Evolutionary conservation across 2,329 filamentous ascomycete species (phyloP), one percentile per base, ranked within the genome.

Genomic region (Aspergillus tamarii): DNA sequence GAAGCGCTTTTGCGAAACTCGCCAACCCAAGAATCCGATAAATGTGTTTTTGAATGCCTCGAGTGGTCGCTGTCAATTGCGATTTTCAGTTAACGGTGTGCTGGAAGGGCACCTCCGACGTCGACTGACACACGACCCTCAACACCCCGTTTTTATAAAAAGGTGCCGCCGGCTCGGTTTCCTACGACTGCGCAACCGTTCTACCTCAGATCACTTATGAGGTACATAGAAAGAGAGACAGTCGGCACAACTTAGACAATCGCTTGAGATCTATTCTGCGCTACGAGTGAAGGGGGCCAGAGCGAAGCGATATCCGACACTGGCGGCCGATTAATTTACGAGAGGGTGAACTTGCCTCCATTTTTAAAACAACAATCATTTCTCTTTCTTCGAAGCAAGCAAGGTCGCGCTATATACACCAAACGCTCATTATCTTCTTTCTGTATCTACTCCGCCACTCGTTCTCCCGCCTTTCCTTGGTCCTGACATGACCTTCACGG

Each of bases 401-500:
- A n/a, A 32, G 28, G 28, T 34, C 19, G 48, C 48, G 43, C 39
- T 57, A 30, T 12, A 36, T 45, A 19, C 16, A 53, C 9, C 21
- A 2, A n/a, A 34, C 26, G 7, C n/a, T 14, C 36, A 46, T 9
- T 39, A n/a, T 14, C n/a, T 34, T 48, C 1, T 30, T 39, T 28
- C 34, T 34, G 10, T 26, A 23, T 39, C 39, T 41, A 59, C 36
- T 14, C 23, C 23, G 21, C 52, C n/a, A 28, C 19, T 19, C 14
- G 26, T 36, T 50, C 39, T 36, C 60, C 36, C 66, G 53, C 58
- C 12, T 53, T 57, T 43, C 26, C 55, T 52, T 60, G 61, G 67
- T 60, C 67, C 63, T 76, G 74, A 74, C 72, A 79, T 79, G 77
- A 79, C 74, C 74, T 72, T 69, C 73, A 72, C 75, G 71, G 76